Evolutionary conservation across 805 yeast genomes (phyloP).

Genomic region (Candida ovalis): DNA sequence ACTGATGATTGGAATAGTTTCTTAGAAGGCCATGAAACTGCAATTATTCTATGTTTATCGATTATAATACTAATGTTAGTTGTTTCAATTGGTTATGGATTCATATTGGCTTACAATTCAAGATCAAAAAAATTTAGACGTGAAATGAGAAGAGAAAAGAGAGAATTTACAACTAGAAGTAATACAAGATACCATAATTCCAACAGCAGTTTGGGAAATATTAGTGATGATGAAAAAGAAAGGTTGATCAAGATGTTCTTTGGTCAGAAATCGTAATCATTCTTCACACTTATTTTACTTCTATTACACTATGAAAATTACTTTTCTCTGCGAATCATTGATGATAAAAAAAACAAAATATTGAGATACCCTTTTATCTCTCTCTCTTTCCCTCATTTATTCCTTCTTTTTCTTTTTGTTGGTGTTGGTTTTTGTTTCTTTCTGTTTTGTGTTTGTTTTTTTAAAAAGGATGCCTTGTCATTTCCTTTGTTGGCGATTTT

Average conservation of each 20-base stretch:
- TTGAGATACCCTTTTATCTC: no score
- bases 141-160: background rate
- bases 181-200: background rate
- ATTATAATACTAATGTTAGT: conserved; percentile 8
- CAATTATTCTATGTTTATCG: conserved; percentile 9
- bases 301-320: no score
- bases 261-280: conserved; percentile 2
- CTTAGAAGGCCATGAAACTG: conserved; percentile 9
- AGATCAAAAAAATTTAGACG: conserved; percentile 4
- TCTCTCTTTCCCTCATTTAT: no score
- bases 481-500: no score
- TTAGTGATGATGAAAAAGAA: conserved; percentile 13
- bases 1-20: conserved; percentile 6
- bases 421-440: no score
- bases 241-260: conserved; percentile 15
- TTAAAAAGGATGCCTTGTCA: no score
- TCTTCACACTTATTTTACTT: background rate
- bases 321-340: no score
- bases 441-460: no score
- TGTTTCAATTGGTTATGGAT: conserved; percentile 2
- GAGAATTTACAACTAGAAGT: background rate
- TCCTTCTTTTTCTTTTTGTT: no score
- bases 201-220: background rate
- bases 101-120: conserved; percentile 4
- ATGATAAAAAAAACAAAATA: background rate